phyloP scores from a whole-genome alignment of 768 basidiomycete genomes.

The Cyclocybe cylindracea region DNA sequence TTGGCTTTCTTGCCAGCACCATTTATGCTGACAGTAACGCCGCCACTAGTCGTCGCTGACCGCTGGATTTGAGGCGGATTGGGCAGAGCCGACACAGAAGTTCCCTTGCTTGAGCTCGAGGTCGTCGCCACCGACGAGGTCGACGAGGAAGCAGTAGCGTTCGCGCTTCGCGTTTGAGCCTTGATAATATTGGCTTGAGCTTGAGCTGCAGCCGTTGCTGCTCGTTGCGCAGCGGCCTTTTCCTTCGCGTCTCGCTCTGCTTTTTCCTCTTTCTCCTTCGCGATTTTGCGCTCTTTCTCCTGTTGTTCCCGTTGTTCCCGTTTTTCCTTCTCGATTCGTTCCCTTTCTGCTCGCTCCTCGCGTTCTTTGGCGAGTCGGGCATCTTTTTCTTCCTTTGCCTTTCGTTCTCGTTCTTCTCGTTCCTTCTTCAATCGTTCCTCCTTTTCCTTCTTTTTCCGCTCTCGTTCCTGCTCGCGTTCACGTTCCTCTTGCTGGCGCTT shows the following conservation, averaged over 20 bases:
- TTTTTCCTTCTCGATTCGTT: slow-evolving; percentile 43
- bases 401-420: slow-evolving; percentile 69
- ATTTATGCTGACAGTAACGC: slow-evolving; percentile 40
- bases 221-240: slow-evolving; percentile 44
- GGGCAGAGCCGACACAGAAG: slow-evolving; percentile 45
- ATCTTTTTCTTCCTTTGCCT: slow-evolving; percentile 68
- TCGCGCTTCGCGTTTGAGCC: slow-evolving; percentile 42
- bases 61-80: slow-evolving; percentile 39
- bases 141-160: slow-evolving; percentile 47
- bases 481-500: slow-evolving; percentile 78
- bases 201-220: slow-evolving; percentile 38
- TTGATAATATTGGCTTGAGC: slow-evolving; percentile 31
- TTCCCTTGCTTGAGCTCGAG: slow-evolving; percentile 20
- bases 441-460: slow-evolving; percentile 72
- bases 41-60: slow-evolving; percentile 34
- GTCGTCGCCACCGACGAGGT: slow-evolving; percentile 17
- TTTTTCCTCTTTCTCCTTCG: slow-evolving; percentile 31
- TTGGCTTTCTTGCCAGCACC: slow-evolving; percentile 52
- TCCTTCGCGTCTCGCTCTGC: slow-evolving; percentile 30
- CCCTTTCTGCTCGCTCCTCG: slow-evolving; percentile 54
- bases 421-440: slow-evolving; percentile 75
- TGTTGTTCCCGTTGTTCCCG: slow-evolving; percentile 41
- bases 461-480: slow-evolving; percentile 76
- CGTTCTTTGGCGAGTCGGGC: slow-evolving; percentile 65
- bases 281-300: slow-evolving; percentile 38